These are phyloP conservation scores for Arabidopsis hybrid DNA, from an alignment of 441 rosid species.

Conservation along the genomic window DNA sequence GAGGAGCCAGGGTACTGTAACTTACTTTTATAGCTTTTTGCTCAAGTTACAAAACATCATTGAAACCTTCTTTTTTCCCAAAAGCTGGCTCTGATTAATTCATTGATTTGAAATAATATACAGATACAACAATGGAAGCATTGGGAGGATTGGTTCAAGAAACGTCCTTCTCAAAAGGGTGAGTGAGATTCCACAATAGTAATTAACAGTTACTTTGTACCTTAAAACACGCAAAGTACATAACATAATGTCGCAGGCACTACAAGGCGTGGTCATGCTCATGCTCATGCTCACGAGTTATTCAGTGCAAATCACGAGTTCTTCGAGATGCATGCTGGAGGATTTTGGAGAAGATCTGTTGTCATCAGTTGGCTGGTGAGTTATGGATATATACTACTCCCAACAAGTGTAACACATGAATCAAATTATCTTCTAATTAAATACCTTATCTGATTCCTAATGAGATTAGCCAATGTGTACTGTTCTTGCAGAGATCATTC, in stretches of 20 bases:
- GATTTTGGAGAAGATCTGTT: slow-evolving; percentile 69
- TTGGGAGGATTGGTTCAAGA: slow-evolving; percentile 62
- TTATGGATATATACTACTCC: slow-evolving; percentile 20
- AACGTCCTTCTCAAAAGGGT: slow-evolving; percentile 45
- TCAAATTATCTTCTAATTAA: neutral
- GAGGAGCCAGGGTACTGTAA: slow-evolving; percentile 70
- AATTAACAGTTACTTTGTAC: neutral
- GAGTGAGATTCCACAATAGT: slow-evolving; percentile 33
- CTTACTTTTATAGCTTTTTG: slow-evolving; percentile 14
- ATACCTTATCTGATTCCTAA: neutral
- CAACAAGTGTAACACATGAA: slow-evolving; percentile 16
- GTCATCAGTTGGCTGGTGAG: slow-evolving; percentile 76
- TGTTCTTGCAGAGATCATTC: slow-evolving; percentile 67
- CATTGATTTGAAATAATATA: slow-evolving; percentile 27
- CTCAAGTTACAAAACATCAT: neutral
- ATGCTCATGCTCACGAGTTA: slow-evolving; percentile 34
- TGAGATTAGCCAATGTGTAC: neutral
- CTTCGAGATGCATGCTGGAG: slow-evolving; percentile 54
- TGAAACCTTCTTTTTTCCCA: neutral
- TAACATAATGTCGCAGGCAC: slow-evolving; percentile 40
- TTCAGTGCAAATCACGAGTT: slow-evolving; percentile 38
- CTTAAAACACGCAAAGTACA: neutral
- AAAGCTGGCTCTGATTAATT: neutral
- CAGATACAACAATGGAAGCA: slow-evolving; percentile 82
- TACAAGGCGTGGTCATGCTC: slow-evolving; percentile 31